Percentiles rank a stretch among this genome's conserved stretches.
phyloP scores from a whole-genome alignment of 768 basidiomycete genomes.

The Amanita molliuscula region DNA sequence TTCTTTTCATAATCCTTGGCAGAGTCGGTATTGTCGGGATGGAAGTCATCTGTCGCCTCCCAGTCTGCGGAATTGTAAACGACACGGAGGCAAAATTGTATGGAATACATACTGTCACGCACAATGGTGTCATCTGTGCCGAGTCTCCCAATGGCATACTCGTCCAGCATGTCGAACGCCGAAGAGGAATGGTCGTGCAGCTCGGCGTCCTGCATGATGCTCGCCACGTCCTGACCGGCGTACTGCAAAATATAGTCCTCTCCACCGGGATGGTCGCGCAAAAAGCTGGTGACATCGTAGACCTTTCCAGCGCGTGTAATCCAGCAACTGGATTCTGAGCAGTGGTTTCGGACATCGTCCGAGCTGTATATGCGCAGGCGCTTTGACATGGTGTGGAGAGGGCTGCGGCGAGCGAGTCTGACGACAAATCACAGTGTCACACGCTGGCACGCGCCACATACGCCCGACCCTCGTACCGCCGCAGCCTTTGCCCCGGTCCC shows the following conservation, averaged over 20 bases:
- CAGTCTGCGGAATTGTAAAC: conserved; percentile 44
- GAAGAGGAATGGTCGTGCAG: conserved; percentile 87
- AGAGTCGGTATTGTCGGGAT: conserved; percentile 82
- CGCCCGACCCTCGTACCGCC: neutral
- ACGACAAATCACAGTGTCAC: neutral
- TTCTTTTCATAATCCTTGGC: conserved; percentile 78
- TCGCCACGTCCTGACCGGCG: conserved; percentile 78
- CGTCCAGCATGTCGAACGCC: conserved; percentile 87
- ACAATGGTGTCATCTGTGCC: conserved; percentile 69
- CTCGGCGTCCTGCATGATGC: conserved; percentile 66
- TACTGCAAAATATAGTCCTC: conserved; percentile 81
- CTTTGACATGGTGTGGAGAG: conserved; percentile 41
- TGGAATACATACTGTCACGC: conserved; percentile 52
- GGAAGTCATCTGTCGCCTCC: conserved; percentile 83
- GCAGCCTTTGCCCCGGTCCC: neutral
- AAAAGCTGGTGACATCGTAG: conserved; percentile 81
- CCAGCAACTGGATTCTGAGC: conserved; percentile 61
- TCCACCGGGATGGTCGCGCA: conserved; percentile 88
- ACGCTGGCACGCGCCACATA: neutral
- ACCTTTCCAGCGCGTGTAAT: conserved; percentile 73
- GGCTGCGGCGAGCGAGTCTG: neutral
- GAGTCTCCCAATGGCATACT: conserved; percentile 77
- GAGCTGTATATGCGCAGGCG: conserved; percentile 63
- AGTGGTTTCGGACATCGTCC: conserved; percentile 66
- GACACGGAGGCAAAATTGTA: neutral